phyloP scores from a whole-genome alignment of 2,329 filamentous ascomycete genomes.

The Ophiostoma perfectum region DNA sequence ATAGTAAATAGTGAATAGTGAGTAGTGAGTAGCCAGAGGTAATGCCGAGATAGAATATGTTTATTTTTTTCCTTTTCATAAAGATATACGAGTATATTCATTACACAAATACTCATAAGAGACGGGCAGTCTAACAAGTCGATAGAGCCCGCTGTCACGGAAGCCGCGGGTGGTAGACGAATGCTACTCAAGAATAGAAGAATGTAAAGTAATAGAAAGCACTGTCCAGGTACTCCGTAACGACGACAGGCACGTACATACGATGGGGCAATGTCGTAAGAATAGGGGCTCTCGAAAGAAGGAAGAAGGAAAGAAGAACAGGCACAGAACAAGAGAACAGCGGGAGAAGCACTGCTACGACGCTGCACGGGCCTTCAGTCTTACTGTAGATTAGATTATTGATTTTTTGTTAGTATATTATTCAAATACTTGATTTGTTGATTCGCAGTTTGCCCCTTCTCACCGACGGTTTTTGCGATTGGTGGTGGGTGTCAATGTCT shows the following conservation, averaged over 20 bases:
- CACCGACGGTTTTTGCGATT: neutral
- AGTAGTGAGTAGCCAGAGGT: no score
- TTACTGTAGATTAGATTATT: neutral
- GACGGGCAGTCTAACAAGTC: no score
- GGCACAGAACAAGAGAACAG: neutral
- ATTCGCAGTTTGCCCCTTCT: neutral
- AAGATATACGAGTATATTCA: no score
- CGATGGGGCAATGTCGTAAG: slow-evolving; percentile 10
- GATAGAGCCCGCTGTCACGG: neutral
- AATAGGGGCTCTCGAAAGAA: neutral
- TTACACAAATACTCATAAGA: no score
- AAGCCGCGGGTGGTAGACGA: slow-evolving; percentile 8
- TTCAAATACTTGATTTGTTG: neutral
- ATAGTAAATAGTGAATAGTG: neutral
- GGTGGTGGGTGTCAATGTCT: neutral
- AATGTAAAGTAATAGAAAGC: no score
- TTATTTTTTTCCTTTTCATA: no score
- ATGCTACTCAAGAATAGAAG: neutral
- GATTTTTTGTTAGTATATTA: neutral
- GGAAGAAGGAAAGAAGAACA: neutral
- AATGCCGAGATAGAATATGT: no score
- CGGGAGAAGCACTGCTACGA: slow-evolving; percentile 10
- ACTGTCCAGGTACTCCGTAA: no score
- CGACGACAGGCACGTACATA: no score
- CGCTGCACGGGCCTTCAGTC: slow-evolving; percentile 4